Evolutionary conservation across 345 rosid genomes (phyloP).

Genomic region (Populus ilicifolia): DNA sequence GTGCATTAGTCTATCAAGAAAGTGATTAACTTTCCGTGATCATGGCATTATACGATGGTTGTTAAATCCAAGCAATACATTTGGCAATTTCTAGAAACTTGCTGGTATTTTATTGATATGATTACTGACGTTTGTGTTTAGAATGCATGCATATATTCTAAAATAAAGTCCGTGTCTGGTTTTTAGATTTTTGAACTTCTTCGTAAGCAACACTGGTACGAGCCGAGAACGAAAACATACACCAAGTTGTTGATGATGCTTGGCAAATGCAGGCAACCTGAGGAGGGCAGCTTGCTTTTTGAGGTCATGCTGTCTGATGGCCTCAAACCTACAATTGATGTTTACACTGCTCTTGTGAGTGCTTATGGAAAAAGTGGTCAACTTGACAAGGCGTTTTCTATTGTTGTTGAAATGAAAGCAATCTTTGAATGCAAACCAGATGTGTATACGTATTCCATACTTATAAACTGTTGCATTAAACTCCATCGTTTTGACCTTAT

Average conservation of each 20-base stretch:
- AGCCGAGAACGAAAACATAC: constrained; percentile 65
- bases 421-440: constrained; percentile 66
- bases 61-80: neutral
- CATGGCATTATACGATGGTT: neutral
- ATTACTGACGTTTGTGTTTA: neutral
- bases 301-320: constrained; percentile 67
- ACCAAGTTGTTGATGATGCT: constrained; percentile 69
- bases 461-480: constrained; percentile 54
- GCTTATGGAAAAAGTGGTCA: constrained; percentile 62
- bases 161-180: neutral
- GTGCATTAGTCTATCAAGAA: neutral
- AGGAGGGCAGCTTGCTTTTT: constrained; percentile 64
- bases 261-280: constrained; percentile 65
- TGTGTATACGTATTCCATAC: constrained; percentile 64
- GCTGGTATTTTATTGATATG: neutral
- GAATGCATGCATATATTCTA: neutral
- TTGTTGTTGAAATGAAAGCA: constrained; percentile 67
- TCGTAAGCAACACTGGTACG: constrained; percentile 74
- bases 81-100: neutral
- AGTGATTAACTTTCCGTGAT: neutral
- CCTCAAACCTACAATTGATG: constrained; percentile 66
- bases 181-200: constrained; percentile 67
- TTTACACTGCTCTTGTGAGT: constrained; percentile 65
- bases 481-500: constrained; percentile 49
- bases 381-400: constrained; percentile 49